These are phyloP conservation scores for Aspergillus homomorphus DNA, from an alignment of 495 filamentous ascomycete genomes.

Conservation along the genomic window DNA sequence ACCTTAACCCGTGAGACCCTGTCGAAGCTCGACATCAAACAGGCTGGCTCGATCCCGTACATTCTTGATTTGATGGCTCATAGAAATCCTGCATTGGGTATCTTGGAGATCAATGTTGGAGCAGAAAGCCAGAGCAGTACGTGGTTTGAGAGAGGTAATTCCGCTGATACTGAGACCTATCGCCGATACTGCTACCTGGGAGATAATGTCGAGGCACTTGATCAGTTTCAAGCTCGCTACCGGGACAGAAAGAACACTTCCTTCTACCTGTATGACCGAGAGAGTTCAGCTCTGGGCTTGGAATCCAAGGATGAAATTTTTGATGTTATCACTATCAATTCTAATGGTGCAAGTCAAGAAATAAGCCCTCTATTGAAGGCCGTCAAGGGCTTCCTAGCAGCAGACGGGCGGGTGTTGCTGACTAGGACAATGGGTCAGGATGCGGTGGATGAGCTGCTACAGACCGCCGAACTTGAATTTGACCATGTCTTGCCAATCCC, in stretches of 20 bases:
- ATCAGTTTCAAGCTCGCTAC: background rate
- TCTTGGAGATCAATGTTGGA: constrained; percentile 27
- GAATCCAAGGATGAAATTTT: background rate
- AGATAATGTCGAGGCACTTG: background rate
- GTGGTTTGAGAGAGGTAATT: constrained; percentile 19
- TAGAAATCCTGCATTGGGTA: constrained; percentile 16
- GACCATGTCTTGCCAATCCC: background rate
- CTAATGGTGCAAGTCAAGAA: background rate
- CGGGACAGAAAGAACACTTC: background rate
- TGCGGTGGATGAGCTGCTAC: background rate
- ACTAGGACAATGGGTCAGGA: background rate
- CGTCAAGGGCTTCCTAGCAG: background rate
- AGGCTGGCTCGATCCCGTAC: background rate
- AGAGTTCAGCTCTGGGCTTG: background rate
- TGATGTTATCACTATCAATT: constrained; percentile 9
- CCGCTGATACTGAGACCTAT: background rate
- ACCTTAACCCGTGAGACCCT: constrained; percentile 28
- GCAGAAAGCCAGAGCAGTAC: constrained; percentile 41
- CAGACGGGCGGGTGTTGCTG: background rate
- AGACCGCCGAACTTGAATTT: background rate
- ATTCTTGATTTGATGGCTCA: constrained; percentile 29
- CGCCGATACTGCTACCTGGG: constrained; percentile 4
- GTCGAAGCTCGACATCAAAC: constrained; percentile 1
- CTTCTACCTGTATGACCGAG: background rate
- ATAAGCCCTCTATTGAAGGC: background rate